These are phyloP conservation scores for Pistacia atlantica DNA, from an alignment of 345 rosid genomes.

Conservation along the genomic window DNA sequence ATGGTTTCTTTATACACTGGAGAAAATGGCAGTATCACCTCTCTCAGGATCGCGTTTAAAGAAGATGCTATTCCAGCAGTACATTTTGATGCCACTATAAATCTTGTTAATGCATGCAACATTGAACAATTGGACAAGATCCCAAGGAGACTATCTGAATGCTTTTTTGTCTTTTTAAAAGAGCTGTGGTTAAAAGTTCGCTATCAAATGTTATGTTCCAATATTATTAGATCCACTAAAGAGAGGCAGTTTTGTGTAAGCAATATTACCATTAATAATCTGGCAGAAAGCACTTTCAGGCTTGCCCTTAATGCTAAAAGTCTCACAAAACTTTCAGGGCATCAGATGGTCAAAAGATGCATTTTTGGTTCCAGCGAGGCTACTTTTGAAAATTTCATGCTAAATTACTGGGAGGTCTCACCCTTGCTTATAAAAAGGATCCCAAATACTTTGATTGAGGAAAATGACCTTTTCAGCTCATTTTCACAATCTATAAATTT, in stretches of 20 bases:
- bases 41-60: slow-evolving; percentile 25
- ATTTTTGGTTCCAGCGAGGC: slow-evolving; percentile 39
- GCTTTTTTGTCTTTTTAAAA: slow-evolving; percentile 34
- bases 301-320: slow-evolving; percentile 34
- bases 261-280: slow-evolving; percentile 31
- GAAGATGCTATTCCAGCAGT: slow-evolving; percentile 34
- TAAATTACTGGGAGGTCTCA: slow-evolving; percentile 47
- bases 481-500: slow-evolving; percentile 25
- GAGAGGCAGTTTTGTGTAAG: slow-evolving; percentile 21
- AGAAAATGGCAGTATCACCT: slow-evolving; percentile 21
- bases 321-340: slow-evolving; percentile 15
- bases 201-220: slow-evolving; percentile 31
- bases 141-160: slow-evolving; percentile 31
- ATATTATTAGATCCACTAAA: slow-evolving; percentile 15
- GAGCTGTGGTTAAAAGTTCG: slow-evolving; percentile 41
- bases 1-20: slow-evolving; percentile 23
- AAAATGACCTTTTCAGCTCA: slow-evolving; percentile 35
- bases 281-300: slow-evolving; percentile 62
- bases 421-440: slow-evolving; percentile 38
- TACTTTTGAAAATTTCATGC: slow-evolving; percentile 41
- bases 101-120: slow-evolving; percentile 47
- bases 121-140: slow-evolving; percentile 38
- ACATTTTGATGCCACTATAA: slow-evolving; percentile 38
- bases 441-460: slow-evolving; percentile 23
- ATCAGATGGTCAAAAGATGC: slow-evolving; percentile 27